Conservation (phyloP, 208 protist species). For the Crithidia fasciculata region DNA sequence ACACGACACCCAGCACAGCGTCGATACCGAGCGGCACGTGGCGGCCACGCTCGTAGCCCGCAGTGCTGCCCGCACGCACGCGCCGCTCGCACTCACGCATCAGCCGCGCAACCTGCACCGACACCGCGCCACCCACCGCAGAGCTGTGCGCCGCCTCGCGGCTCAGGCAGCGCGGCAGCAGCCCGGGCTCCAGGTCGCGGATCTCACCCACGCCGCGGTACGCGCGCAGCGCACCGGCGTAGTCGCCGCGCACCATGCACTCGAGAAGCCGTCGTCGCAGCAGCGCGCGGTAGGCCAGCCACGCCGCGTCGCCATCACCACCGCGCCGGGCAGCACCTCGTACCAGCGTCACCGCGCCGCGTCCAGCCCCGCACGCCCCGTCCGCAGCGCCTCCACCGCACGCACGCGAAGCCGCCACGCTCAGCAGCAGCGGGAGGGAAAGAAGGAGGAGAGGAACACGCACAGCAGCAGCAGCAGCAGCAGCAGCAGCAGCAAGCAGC, state of each 20-base stretch:
- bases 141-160: conserved; percentile 23
- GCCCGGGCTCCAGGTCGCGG: conserved; percentile 25
- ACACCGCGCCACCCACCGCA: conserved; percentile 16
- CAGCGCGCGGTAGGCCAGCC: conserved; percentile 32
- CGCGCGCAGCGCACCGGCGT: conserved; percentile 36
- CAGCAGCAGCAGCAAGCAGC: no score
- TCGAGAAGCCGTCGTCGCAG: conserved; percentile 42
- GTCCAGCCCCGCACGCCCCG: conserved; percentile 11
- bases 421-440: not conserved
- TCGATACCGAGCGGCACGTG: conserved; percentile 19
- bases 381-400: conserved; percentile 43
- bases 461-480: no score
- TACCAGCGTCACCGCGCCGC: conserved; percentile 35
- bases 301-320: conserved; percentile 25
- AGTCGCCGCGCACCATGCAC: conserved; percentile 50
- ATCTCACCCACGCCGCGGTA: conserved; percentile 30
- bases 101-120: conserved; percentile 29
- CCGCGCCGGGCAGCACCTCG: conserved; percentile 32
- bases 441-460: no score
- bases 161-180: conserved; percentile 19
- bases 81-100: conserved; percentile 23
- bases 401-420: conserved; percentile 6
- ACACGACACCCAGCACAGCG: not conserved
- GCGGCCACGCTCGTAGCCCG: not conserved
- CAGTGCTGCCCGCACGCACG: conserved; percentile 11